A percentile compares a stretch with the other conserved stretches of the same genome.
Evolutionary conservation across 2,329 filamentous ascomycete genomes (phyloP).

Genomic region (Talaromyces verruculosus): DNA sequence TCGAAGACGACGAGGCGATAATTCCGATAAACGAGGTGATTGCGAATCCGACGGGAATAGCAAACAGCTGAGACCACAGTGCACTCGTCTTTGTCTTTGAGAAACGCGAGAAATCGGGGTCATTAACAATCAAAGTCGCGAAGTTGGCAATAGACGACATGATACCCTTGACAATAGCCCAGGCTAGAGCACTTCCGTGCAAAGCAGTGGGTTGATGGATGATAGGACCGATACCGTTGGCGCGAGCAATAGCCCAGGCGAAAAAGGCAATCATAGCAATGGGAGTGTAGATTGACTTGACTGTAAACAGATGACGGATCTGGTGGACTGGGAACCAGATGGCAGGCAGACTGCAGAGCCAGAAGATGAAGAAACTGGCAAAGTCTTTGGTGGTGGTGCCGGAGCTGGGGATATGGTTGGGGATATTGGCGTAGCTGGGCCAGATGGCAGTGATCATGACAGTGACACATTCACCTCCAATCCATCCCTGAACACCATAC

Average conservation of each 20-base stretch:
- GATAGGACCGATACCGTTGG: constrained; percentile 80
- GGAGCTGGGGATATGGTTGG: constrained; percentile 66
- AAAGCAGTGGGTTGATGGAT: constrained; percentile 65
- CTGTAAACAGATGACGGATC: constrained; percentile 85
- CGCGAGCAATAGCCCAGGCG: constrained; percentile 79
- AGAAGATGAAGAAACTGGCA: constrained; percentile 83
- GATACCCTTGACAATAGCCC: constrained; percentile 80
- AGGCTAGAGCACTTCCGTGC: constrained; percentile 69
- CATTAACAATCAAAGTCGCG: constrained; percentile 76
- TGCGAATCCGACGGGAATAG: constrained; percentile 70
- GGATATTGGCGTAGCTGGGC: constrained; percentile 60
- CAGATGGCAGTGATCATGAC: constrained; percentile 88
- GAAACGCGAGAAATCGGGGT: constrained; percentile 84
- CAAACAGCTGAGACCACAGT: constrained; percentile 74
- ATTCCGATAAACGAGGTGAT: constrained; percentile 84
- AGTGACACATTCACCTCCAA: constrained; percentile 77
- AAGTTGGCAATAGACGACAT: constrained; percentile 92
- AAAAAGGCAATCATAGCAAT: constrained; percentile 81
- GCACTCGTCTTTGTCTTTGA: constrained; percentile 73
- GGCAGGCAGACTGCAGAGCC: constrained; percentile 74
- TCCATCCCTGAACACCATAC: constrained; percentile 63
- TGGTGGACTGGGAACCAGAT: constrained; percentile 89
- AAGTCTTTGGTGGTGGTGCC: constrained; percentile 75
- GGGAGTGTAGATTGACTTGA: constrained; percentile 83
- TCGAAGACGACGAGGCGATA: constrained; percentile 68